Conservation (phyloP, 176 grass and related monocot species). For the Oryza brachyantha region DNA sequence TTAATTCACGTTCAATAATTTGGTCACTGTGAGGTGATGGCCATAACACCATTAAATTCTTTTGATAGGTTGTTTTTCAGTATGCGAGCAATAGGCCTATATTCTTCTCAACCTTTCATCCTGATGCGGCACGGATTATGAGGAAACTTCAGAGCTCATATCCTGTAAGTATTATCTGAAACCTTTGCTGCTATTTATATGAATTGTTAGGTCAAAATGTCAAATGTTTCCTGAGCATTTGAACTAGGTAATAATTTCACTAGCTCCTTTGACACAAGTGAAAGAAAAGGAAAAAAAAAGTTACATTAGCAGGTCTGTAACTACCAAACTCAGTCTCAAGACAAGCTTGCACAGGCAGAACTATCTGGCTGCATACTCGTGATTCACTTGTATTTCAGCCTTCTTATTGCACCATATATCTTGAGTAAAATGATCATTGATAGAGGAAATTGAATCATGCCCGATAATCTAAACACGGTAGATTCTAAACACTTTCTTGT, state of each 20-base stretch:
- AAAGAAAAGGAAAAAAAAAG: neutral
- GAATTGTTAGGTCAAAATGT: neutral
- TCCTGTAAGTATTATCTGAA: constrained; percentile 58
- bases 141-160: constrained; percentile 63
- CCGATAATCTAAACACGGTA: neutral
- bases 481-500: neutral
- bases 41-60: neutral
- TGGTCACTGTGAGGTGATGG: neutral
- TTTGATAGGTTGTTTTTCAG: constrained; percentile 64
- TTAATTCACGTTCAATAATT: constrained; percentile 9
- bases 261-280: neutral
- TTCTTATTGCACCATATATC: neutral
- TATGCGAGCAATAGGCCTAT: constrained; percentile 58
- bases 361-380: neutral
- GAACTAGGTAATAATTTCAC: neutral
- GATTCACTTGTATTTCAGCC: neutral
- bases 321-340: neutral
- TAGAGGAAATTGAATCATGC: neutral
- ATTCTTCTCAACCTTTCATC: constrained; percentile 90
- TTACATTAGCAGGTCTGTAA: neutral
- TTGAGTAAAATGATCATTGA: neutral
- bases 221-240: neutral
- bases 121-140: constrained; percentile 60
- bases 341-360: neutral
- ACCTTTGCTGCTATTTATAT: neutral